These are phyloP conservation scores for Isabelozyma gotoi DNA, from an alignment of 805 yeast species.

Conservation along the genomic window DNA sequence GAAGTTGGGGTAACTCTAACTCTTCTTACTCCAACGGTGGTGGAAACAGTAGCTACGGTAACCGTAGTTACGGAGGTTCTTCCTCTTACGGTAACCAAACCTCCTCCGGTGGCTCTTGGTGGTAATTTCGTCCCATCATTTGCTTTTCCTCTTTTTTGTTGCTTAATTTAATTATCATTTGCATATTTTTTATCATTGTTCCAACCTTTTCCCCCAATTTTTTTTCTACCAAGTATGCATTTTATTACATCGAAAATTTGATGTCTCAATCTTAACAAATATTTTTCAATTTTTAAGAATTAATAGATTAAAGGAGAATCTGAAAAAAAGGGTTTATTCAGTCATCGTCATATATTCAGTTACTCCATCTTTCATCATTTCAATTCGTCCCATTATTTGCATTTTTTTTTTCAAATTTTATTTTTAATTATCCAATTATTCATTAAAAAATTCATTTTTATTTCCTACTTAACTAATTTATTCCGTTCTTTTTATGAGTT, in stretches of 20 bases:
- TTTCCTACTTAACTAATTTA: slow-evolving; percentile 4
- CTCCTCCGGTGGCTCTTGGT: slow-evolving; percentile 38
- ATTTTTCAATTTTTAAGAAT: too few relatives aligned
- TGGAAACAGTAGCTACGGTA: slow-evolving; percentile 19
- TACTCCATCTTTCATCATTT: background rate
- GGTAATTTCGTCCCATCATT: too few relatives aligned
- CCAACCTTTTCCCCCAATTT: slow-evolving; percentile 14
- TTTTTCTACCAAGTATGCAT: slow-evolving; percentile 12
- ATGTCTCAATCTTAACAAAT: slow-evolving; percentile 22
- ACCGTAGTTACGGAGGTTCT: slow-evolving; percentile 16
- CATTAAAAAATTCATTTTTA: background rate
- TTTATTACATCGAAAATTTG: slow-evolving; percentile 15
- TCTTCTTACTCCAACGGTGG: slow-evolving; percentile 14
- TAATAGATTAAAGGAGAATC: slow-evolving; percentile 10
- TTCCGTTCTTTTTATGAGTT: slow-evolving; percentile 6
- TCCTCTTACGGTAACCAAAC: slow-evolving; percentile 36
- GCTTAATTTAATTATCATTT: slow-evolving; percentile 11
- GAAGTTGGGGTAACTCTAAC: slow-evolving; percentile 17
- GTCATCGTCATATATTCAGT: slow-evolving; percentile 6
- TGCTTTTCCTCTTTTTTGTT: too few relatives aligned
- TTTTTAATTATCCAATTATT: slow-evolving; percentile 10
- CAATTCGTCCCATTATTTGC: slow-evolving; percentile 13
- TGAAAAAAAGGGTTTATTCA: background rate
- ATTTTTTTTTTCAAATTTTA: slow-evolving; percentile 14
- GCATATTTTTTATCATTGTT: too few relatives aligned